phyloP scores from a whole-genome alignment of 1,284 basidiomycete genomes.

The Hymenochaete sp. region DNA sequence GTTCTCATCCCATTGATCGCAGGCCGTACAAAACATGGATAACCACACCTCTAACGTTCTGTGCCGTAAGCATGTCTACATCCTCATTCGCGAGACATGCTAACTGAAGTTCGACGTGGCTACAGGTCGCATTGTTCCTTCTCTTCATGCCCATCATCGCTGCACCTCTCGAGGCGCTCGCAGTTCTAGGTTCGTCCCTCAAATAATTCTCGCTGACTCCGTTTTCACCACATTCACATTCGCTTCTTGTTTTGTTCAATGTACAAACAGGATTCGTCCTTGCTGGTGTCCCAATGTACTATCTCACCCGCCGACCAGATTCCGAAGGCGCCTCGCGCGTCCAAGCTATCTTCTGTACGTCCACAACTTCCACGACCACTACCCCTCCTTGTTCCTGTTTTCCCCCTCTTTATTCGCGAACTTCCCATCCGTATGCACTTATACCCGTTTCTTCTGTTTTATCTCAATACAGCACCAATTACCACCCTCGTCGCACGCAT shows the following conservation, averaged over 20 bases:
- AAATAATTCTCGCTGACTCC: background rate
- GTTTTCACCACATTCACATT: background rate
- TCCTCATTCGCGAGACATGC: background rate
- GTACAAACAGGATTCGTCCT: constrained; percentile 66
- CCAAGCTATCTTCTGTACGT: constrained; percentile 42
- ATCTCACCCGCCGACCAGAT: constrained; percentile 53
- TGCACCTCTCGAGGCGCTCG: constrained; percentile 81
- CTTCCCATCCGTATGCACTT: background rate
- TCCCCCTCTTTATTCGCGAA: background rate
- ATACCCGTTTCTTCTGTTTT: background rate
- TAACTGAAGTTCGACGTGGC: constrained; percentile 2
- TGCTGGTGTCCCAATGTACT: constrained; percentile 78
- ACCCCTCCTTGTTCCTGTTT: background rate
- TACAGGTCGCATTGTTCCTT: constrained; percentile 81
- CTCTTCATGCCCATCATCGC: constrained; percentile 93
- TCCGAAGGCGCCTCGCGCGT: constrained; percentile 31
- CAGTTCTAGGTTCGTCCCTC: constrained; percentile 63
- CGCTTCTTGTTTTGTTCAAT: too few relatives aligned
- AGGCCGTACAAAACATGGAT: constrained; percentile 92
- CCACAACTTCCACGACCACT: background rate
- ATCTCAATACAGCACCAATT: constrained; percentile 6
- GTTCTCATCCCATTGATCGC: constrained; percentile 6
- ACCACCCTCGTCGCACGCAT: constrained; percentile 4
- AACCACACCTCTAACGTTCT: constrained; percentile 85
- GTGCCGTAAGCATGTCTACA: constrained; percentile 49